Conservation (phyloP, 371 early-diverging fungal species). For the Nematocida ausubeli region DNA sequence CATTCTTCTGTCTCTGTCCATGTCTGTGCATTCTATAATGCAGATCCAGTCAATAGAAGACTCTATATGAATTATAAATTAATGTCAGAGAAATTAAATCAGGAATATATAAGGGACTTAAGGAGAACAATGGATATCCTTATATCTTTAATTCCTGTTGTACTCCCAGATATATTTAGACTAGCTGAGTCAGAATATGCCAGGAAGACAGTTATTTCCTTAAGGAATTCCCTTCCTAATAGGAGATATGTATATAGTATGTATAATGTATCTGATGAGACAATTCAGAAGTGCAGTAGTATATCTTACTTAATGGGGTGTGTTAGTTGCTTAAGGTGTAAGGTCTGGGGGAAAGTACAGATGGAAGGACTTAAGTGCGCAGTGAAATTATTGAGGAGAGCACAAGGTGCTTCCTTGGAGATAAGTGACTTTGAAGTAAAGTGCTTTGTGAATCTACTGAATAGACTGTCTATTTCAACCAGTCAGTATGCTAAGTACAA, state of each 20-base stretch:
- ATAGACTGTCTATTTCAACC: slow-evolving; percentile 14
- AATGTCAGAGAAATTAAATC: slow-evolving; percentile 18
- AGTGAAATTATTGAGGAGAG: slow-evolving; percentile 1
- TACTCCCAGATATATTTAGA: neutral
- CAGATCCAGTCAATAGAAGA: neutral
- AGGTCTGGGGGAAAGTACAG: slow-evolving; percentile 57
- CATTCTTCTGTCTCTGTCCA: slow-evolving; percentile 43
- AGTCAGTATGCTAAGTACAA: slow-evolving; percentile 25
- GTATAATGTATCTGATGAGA: neutral
- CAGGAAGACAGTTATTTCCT: neutral
- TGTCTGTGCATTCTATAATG: slow-evolving; percentile 42
- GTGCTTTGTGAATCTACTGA: slow-evolving; percentile 33
- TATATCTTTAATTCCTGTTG: slow-evolving; percentile 42
- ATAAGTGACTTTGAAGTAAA: slow-evolving; percentile 3
- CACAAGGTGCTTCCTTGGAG: neutral
- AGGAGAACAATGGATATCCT: slow-evolving; percentile 21
- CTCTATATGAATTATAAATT: slow-evolving; percentile 47
- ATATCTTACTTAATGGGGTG: slow-evolving; percentile 23
- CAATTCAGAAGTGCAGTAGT: neutral
- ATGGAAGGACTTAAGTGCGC: slow-evolving; percentile 50
- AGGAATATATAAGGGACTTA: slow-evolving; percentile 15
- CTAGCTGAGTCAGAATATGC: neutral
- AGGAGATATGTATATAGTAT: neutral
- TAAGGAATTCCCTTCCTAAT: neutral
- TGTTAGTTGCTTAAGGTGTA: slow-evolving; percentile 49